phyloP scores from a whole-genome alignment of 2,329 filamentous ascomycete genomes.

The Claviceps monticola region DNA sequence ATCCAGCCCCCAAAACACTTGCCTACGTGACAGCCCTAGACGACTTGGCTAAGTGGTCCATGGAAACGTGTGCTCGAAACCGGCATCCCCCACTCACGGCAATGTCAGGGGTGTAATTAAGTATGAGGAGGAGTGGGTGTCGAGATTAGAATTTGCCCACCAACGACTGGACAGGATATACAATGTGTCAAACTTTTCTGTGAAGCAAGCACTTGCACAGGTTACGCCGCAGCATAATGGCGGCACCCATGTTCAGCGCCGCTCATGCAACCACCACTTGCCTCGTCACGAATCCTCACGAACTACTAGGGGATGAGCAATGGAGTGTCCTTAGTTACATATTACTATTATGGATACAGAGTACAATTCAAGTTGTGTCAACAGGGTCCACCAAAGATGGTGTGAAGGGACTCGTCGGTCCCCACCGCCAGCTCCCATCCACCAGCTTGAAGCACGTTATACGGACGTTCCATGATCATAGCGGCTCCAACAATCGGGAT shows the following conservation, averaged over 20 bases:
- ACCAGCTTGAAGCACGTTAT: slow-evolving; percentile 8
- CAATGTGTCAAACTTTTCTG: slow-evolving; percentile 6
- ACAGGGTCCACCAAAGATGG: slow-evolving; percentile 7
- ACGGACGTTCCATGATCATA: slow-evolving; percentile 5
- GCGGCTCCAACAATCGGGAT: slow-evolving; percentile 4
- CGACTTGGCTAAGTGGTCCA: not conserved
- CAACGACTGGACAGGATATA: slow-evolving; percentile 2
- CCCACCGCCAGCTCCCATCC: slow-evolving; percentile 8
- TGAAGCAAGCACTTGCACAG: slow-evolving; percentile 7
- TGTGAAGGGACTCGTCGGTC: slow-evolving; percentile 9
- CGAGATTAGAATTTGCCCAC: slow-evolving; percentile 4
- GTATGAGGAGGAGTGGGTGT: slow-evolving; percentile 2
- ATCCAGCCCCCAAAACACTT: slow-evolving; percentile 2
- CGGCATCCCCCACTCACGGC: slow-evolving; percentile 3
- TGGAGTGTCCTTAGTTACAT: not conserved
- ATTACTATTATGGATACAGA: slow-evolving; percentile 4
- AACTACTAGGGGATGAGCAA: slow-evolving; percentile 6
- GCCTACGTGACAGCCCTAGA: not conserved
- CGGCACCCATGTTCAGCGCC: slow-evolving; percentile 7
- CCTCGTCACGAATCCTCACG: slow-evolving; percentile 7
- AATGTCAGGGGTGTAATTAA: slow-evolving; percentile 2
- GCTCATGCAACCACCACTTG: slow-evolving; percentile 7
- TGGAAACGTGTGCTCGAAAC: slow-evolving; percentile 1
- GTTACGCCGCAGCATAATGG: slow-evolving; percentile 7
- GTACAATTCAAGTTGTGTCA: slow-evolving; percentile 6